Evolutionary conservation across 1,139 yeast species (phyloP).

Genomic region (Hyphopichia burtonii): DNA sequence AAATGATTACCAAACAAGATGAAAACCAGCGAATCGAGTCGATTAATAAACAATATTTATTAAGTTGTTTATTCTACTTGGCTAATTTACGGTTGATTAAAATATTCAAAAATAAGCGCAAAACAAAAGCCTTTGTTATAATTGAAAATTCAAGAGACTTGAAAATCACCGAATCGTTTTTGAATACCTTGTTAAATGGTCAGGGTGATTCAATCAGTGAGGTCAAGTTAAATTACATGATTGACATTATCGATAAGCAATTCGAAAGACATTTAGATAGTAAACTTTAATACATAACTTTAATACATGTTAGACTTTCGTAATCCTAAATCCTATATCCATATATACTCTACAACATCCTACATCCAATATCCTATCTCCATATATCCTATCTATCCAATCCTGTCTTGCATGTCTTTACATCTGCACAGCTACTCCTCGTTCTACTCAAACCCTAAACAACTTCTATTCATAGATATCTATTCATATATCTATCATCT

Average conservation of each 20-base stretch:
- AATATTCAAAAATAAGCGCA: conserved; percentile 43
- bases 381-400: no score
- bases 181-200: conserved; percentile 20
- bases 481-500: no score
- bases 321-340: no score
- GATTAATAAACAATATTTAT: conserved; percentile 44
- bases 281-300: not conserved
- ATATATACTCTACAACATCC: no score
- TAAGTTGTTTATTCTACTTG: conserved; percentile 42
- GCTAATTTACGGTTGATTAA: conserved; percentile 34
- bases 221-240: conserved; percentile 30
- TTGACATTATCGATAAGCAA: conserved; percentile 39
- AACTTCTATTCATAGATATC: no score
- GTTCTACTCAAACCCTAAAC: no score
- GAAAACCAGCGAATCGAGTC: conserved; percentile 28
- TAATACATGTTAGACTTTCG: no score
- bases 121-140: conserved; percentile 42
- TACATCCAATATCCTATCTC: no score
- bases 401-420: no score
- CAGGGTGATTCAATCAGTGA: conserved; percentile 13
- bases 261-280: conserved; percentile 15
- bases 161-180: conserved; percentile 25
- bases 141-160: conserved; percentile 31
- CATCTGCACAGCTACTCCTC: no score
- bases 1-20: conserved; percentile 23